Percentiles rank a stretch among this genome's conserved stretches.
Conservation (phyloP, 2,329 filamentous ascomycete genomes). For the Aquanectria penicillioides region DNA sequence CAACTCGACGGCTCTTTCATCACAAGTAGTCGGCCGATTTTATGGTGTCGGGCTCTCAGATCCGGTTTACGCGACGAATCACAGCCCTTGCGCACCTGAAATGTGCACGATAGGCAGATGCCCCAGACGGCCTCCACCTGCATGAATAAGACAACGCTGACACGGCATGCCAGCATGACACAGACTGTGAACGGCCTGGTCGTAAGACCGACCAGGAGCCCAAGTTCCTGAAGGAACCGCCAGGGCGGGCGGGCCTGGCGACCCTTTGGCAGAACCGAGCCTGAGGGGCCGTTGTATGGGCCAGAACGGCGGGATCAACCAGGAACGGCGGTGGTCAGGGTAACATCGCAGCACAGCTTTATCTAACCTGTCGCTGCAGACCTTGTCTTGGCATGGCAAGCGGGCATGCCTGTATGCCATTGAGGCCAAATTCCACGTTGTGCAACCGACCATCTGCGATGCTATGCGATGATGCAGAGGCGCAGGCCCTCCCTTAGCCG, state of each 20-base stretch:
- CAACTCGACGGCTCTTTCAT: too few relatives aligned
- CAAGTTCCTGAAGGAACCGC: constrained; percentile 11
- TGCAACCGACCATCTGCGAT: constrained; percentile 14
- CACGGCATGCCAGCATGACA: not conserved
- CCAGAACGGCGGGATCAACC: constrained; percentile 22
- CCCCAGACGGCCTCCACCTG: not conserved
- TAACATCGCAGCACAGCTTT: constrained; percentile 40
- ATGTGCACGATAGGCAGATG: not conserved
- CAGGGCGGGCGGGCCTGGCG: constrained; percentile 4
- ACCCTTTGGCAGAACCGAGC: constrained; percentile 2
- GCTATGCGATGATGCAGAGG: constrained; percentile 15
- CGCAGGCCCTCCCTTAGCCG: constrained; percentile 11
- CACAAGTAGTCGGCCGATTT: not conserved
- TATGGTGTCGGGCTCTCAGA: not conserved
- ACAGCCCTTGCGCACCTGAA: not conserved
- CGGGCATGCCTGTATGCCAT: constrained; percentile 3
- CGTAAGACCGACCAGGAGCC: not conserved
- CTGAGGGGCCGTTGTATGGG: not conserved
- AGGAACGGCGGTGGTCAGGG: constrained; percentile 35
- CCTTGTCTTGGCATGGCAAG: constrained; percentile 7
- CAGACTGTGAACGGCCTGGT: not conserved
- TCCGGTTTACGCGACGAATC: not conserved
- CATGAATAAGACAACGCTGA: constrained; percentile 3
- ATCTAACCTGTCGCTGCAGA: constrained; percentile 34
- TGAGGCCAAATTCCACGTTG: constrained; percentile 6